Conservation (phyloP, 306 rosid species). For the Arachis hypogaea region DNA sequence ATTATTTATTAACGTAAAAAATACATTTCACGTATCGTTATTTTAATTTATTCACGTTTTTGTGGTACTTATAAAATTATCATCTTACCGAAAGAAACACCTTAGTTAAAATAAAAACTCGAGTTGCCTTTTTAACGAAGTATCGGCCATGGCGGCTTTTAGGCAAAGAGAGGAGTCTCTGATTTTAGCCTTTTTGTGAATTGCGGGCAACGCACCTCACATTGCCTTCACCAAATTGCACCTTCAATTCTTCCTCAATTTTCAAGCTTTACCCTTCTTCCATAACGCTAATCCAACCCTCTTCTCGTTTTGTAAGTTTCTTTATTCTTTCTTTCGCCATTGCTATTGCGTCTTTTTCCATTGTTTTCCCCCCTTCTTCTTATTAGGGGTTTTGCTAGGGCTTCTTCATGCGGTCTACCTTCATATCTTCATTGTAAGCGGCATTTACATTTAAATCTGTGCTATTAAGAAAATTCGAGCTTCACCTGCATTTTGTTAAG, state of each 20-base stretch:
- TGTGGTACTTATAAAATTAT: no score
- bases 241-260: slow-evolving; percentile 31
- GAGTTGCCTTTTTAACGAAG: background rate
- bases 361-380: background rate
- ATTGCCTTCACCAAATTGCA: slow-evolving; percentile 19
- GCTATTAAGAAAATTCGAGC: background rate
- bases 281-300: background rate
- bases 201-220: slow-evolving; percentile 18
- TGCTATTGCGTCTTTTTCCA: slow-evolving; percentile 11
- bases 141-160: slow-evolving; percentile 14
- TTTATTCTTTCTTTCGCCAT: background rate
- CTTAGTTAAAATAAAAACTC: no score
- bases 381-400: slow-evolving; percentile 25
- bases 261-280: slow-evolving; percentile 17
- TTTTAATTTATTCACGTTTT: no score
- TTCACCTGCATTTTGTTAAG: slow-evolving; percentile 22
- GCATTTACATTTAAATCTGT: background rate
- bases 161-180: background rate
- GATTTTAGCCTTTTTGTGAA: slow-evolving; percentile 14
- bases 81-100: no score
- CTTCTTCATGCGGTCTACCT: slow-evolving; percentile 23
- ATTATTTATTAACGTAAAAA: no score
- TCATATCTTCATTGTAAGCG: background rate
- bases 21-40: no score
- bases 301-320: slow-evolving; percentile 29